Percentiles rank a stretch among this genome's conserved stretches.
phyloP scores from a whole-genome alignment of 148 eudicot genomes.

The Polygonum maritimum region DNA sequence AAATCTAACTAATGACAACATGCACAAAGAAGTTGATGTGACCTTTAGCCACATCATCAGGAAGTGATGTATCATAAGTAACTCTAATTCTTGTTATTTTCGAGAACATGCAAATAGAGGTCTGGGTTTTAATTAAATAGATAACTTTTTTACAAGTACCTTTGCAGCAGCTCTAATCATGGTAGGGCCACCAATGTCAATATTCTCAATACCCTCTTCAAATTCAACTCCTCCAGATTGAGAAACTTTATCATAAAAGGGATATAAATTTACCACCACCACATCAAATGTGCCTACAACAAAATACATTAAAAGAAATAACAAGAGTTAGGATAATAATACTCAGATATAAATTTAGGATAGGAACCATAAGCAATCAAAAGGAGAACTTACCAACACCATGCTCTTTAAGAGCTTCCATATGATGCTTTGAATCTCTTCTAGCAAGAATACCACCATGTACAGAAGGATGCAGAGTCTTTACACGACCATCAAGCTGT shows the following conservation, averaged over 20 bases:
- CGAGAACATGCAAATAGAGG: neutral
- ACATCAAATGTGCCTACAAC: slow-evolving; percentile 75
- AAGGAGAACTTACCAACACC: slow-evolving; percentile 51
- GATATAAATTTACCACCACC: slow-evolving; percentile 94
- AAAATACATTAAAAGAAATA: neutral
- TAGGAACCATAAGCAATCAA: neutral
- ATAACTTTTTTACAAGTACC: slow-evolving; percentile 28
- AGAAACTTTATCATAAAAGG: slow-evolving; percentile 90
- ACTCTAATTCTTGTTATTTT: neutral
- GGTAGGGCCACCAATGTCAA: slow-evolving; percentile 98
- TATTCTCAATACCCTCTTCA: slow-evolving; percentile 95
- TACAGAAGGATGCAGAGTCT: slow-evolving; percentile 84
- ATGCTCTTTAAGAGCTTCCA: slow-evolving; percentile 84
- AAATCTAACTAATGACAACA: neutral
- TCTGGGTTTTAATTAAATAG: neutral
- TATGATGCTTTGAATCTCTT: slow-evolving; percentile 81
- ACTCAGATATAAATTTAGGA: neutral
- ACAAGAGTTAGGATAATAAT: neutral
- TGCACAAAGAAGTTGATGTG: neutral
- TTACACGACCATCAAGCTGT: slow-evolving; percentile 99
- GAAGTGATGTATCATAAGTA: neutral
- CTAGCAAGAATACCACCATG: slow-evolving; percentile 99
- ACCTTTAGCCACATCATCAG: neutral
- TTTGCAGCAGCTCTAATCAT: slow-evolving; percentile 99
- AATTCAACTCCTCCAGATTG: slow-evolving; percentile 57